Base-by-base conservation (phyloP, 768 basidiomycete genomes). In the Boletus bicolor region DNA sequence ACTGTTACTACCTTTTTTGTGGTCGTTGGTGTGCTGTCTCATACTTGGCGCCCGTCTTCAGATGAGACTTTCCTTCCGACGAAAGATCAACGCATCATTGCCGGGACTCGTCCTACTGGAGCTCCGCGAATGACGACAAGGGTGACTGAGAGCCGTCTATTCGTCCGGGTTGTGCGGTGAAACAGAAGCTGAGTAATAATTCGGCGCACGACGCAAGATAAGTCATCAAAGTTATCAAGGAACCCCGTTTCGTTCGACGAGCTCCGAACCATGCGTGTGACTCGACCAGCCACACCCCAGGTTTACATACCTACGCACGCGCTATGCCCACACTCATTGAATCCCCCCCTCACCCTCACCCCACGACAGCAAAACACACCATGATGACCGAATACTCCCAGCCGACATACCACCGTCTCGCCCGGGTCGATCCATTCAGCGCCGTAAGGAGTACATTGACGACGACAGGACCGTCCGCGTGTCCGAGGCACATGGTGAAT, bases 401-500 rank as follows among this genome's bases (percentile, higher is more conserved):
- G 11, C 45, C 51, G 0, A 58, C 2, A 0, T 49, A 53, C 51
- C 48, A 38, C 19, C 21, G 35, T 9, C 41, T 61, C 10, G 38
- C 54, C 63, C 53, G 61, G 11, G 15, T n/a, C 5, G 43, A 24
- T 44, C 52, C 59, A 14, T 58, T 64, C 21, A 58, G 11, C 0
- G 15, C 30, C 0, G 63, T 61, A 26, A 64, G 64, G 6, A 64
- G 39, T n/a, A 28, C 7, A 35, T 79, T 63, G 28, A 54, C 48
- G 3, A 49, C 39, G 17, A 81, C 77, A 11, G 85, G 83, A 46
- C 76, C 77, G 39, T 83, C 62, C 1, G 80, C 77, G 10, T 83
- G 76, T 10, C 81, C 76, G 35, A 77, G 57, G 56, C 19, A 19
- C 82, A 82, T 82, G 7, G 76, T 72, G 35, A 80, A 72, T 57